phyloP scores from a whole-genome alignment of 2,329 filamentous ascomycete genomes.

The Paecilomyces dactylethromorphus region DNA sequence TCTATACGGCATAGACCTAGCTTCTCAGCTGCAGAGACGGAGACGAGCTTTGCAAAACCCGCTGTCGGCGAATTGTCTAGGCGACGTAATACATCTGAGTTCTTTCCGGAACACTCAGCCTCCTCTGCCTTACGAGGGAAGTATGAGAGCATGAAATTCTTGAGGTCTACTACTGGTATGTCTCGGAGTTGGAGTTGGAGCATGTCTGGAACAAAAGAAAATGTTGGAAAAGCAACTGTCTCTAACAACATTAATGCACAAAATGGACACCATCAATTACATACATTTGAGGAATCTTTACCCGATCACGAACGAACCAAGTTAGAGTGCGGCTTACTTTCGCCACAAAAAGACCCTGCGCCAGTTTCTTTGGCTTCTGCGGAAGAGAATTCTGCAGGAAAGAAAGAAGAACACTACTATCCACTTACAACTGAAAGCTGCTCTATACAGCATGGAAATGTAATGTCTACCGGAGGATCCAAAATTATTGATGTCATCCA shows the following conservation, averaged over 20 bases:
- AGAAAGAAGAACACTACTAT: neutral
- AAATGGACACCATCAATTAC: neutral
- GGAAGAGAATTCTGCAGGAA: neutral
- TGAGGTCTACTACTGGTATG: conserved; percentile 47
- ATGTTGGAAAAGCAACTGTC: conserved; percentile 32
- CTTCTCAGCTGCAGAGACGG: neutral
- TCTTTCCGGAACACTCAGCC: conserved; percentile 14
- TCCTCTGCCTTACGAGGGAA: conserved; percentile 25
- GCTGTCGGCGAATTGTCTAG: conserved; percentile 20
- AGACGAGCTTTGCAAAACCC: conserved; percentile 42
- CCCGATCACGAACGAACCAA: neutral
- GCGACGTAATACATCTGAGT: conserved; percentile 24
- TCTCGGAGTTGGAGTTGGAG: conserved; percentile 56
- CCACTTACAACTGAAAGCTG: neutral
- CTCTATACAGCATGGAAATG: neutral
- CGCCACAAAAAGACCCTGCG: neutral
- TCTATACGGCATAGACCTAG: neutral
- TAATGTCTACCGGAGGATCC: neutral
- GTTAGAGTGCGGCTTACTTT: neutral
- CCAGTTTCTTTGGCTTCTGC: neutral
- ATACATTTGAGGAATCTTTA: neutral
- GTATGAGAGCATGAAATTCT: conserved; percentile 33
- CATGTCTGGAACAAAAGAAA: conserved; percentile 40
- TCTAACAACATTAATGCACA: conserved; percentile 42
- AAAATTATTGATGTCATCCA: neutral